These are phyloP conservation scores for Hysterium pulicare DNA, from an alignment of 2,329 filamentous ascomycete genomes.

Conservation along the genomic window DNA sequence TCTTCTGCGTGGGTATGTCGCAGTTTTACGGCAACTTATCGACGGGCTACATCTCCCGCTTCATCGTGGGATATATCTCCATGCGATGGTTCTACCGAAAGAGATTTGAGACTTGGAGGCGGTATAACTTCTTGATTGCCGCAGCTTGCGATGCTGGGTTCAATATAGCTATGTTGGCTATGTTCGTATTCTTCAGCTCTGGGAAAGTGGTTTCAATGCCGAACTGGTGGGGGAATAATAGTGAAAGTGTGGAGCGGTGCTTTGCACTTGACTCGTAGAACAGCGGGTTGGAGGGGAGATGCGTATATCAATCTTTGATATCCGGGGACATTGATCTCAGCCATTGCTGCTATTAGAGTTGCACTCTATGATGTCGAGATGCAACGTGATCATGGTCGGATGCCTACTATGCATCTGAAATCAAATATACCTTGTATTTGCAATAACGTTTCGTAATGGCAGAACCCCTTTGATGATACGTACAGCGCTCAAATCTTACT, in stretches of 20 bases:
- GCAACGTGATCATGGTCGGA: too few relatives aligned
- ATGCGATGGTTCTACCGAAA: conserved; percentile 59
- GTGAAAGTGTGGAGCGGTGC: conserved; percentile 54
- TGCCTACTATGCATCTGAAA: too few relatives aligned
- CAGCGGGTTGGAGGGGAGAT: too few relatives aligned
- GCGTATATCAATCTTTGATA: too few relatives aligned
- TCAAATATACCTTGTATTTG: too few relatives aligned
- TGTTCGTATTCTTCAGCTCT: conserved; percentile 59
- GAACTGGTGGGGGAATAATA: conserved; percentile 63
- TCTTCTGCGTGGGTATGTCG: conserved; percentile 56
- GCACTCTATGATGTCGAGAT: too few relatives aligned
- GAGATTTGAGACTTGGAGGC: conserved; percentile 56
- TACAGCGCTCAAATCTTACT: too few relatives aligned
- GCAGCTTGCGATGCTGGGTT: conserved; percentile 62
- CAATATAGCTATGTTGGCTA: conserved; percentile 59
- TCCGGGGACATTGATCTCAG: too few relatives aligned
- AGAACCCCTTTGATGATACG: too few relatives aligned
- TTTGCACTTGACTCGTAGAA: conserved; percentile 52
- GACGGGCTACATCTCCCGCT: conserved; percentile 55
- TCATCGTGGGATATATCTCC: conserved; percentile 59
- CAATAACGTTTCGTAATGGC: too few relatives aligned
- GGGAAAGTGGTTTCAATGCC: conserved; percentile 58
- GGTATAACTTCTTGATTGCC: conserved; percentile 60
- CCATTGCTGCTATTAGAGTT: too few relatives aligned
- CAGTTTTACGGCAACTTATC: conserved; percentile 61